A percentile compares a stretch with the other conserved stretches of the same genome.
Evolutionary conservation across 176 grass and related monocot species (phyloP).

Genomic region (Paspalum notatum): DNA sequence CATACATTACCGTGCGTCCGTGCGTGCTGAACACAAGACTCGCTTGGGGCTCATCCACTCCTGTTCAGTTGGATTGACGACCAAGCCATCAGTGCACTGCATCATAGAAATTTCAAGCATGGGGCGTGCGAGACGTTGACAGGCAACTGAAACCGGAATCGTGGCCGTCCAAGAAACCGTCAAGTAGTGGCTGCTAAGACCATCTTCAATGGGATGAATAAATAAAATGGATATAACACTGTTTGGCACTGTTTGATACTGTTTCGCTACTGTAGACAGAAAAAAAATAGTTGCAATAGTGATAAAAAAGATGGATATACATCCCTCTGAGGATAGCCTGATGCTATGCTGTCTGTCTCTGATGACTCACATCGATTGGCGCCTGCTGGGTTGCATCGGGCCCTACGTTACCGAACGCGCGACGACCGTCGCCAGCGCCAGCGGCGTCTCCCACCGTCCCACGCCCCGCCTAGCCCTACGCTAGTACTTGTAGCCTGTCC

Average conservation of each 20-base stretch:
- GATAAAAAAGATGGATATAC: no score
- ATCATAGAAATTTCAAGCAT: not conserved
- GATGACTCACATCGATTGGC: not conserved
- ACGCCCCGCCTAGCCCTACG: not conserved
- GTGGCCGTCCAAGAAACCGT: not conserved
- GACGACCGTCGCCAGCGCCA: not conserved
- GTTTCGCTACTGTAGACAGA: no score
- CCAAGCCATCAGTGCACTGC: constrained; percentile 25
- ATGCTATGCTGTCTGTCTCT: not conserved
- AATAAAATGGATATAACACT: no score
- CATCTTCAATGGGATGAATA: no score
- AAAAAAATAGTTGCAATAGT: no score
- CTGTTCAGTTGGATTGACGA: constrained; percentile 25
- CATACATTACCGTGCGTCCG: no score
- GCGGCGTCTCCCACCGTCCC: not conserved
- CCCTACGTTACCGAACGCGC: not conserved
- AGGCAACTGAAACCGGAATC: constrained; percentile 33
- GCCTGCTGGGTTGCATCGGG: not conserved
- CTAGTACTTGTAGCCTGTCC: not conserved
- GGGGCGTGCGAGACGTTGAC: constrained; percentile 37
- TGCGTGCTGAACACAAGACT: no score
- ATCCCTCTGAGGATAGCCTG: no score
- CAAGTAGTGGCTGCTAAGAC: not conserved
- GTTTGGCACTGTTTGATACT: no score
- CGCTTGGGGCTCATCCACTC: no score